Percentiles rank a stretch among this genome's conserved stretches.
These are phyloP conservation scores for Selaginella moellendorffii DNA, from an alignment of 75 land plant genomes.

Conservation along the genomic window DNA sequence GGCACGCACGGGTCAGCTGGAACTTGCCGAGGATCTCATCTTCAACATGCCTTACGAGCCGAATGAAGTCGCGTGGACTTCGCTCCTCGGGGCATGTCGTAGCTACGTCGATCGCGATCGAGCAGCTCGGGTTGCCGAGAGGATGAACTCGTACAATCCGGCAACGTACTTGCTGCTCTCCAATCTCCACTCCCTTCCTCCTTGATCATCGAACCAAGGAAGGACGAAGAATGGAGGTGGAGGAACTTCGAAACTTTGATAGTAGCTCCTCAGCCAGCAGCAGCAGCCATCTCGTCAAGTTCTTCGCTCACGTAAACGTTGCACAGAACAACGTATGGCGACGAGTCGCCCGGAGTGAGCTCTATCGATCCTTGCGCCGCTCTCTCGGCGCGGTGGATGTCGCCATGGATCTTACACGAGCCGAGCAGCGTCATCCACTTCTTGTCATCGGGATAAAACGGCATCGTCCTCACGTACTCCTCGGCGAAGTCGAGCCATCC, in stretches of 20 bases:
- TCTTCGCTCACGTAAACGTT: not conserved
- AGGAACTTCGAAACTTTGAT: too few species aligned
- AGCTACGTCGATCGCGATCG: not conserved
- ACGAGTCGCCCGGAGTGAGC: not conserved
- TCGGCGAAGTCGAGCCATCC: constrained; percentile 1
- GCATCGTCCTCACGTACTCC: not conserved
- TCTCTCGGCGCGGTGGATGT: not conserved
- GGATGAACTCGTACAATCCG: not conserved
- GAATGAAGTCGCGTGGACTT: not conserved
- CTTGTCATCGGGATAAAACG: not conserved
- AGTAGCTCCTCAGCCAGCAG: too few species aligned
- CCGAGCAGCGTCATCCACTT: constrained; percentile 3
- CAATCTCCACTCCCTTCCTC: not conserved
- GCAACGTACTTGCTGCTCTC: not conserved
- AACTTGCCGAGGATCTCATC: not conserved
- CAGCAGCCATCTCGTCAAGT: too few species aligned
- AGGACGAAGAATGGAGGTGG: too few species aligned
- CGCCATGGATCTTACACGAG: constrained; percentile 2
- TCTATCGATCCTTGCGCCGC: not conserved
- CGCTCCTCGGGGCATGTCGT: not conserved
- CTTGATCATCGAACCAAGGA: too few species aligned
- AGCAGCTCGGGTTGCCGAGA: not conserved
- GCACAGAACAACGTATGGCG: not conserved
- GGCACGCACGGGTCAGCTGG: not conserved
- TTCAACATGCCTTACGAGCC: not conserved